Conservation (phyloP, 2,329 filamentous ascomycete species). For the Fusarium sp. region DNA sequence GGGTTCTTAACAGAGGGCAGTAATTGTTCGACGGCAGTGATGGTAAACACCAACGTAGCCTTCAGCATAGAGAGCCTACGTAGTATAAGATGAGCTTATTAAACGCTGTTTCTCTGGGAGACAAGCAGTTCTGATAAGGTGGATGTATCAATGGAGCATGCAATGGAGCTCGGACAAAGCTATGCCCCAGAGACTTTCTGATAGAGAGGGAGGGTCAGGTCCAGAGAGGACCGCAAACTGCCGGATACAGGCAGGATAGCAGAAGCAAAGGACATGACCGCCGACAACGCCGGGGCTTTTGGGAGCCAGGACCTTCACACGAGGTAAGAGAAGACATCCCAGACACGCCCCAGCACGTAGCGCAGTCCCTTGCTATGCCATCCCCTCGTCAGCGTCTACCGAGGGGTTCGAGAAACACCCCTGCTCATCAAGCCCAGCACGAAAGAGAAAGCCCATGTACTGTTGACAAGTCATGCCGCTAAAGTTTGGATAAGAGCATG, state of each 20-base stretch:
- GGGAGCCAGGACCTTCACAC: constrained; percentile 37
- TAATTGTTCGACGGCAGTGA: constrained; percentile 21
- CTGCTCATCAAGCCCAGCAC: constrained; percentile 36
- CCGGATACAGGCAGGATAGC: constrained; percentile 40
- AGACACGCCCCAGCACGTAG: constrained; percentile 43
- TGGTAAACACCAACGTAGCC: constrained; percentile 3
- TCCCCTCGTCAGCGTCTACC: constrained; percentile 49
- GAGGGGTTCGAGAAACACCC: constrained; percentile 46
- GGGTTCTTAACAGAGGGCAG: constrained; percentile 36
- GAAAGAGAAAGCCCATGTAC: constrained; percentile 42
- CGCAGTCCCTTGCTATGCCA: constrained; percentile 38
- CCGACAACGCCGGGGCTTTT: constrained; percentile 30
- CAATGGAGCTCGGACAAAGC: constrained; percentile 43
- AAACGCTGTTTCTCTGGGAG: constrained; percentile 32
- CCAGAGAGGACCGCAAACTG: constrained; percentile 42
- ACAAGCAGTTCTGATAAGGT: constrained; percentile 39
- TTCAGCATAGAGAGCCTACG: constrained; percentile 20
- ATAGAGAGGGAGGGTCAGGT: constrained; percentile 38
- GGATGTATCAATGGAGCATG: constrained; percentile 35
- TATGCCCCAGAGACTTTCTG: constrained; percentile 41
- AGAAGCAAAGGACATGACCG: constrained; percentile 33
- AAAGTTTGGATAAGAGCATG: constrained; percentile 35
- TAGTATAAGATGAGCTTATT: constrained; percentile 34
- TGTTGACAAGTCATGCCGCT: constrained; percentile 43
- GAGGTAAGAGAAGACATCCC: constrained; percentile 42